Conservation (phyloP, 1,284 basidiomycete genomes). For the Moesziomyces antarcticus region DNA sequence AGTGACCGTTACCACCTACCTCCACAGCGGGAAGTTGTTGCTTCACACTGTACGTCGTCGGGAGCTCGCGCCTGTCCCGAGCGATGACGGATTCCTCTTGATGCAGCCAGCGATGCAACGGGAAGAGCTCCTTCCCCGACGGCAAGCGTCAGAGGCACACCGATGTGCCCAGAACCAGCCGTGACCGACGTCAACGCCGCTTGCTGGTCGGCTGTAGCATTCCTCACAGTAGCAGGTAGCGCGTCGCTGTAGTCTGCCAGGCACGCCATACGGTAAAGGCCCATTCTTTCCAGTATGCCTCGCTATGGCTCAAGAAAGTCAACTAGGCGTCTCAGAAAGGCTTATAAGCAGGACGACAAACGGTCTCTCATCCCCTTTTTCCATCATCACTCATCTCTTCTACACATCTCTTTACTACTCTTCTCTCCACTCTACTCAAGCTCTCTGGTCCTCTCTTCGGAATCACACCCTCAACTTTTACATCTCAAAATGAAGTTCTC, state of each 20-base stretch:
- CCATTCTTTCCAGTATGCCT: too few relatives aligned
- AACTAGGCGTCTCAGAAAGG: not conserved
- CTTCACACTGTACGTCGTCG: not conserved
- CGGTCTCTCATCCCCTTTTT: not conserved
- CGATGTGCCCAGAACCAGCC: too few relatives aligned
- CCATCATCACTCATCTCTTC: slow-evolving; percentile 4
- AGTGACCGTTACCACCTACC: too few relatives aligned
- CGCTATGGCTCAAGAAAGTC: too few relatives aligned
- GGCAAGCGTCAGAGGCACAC: not conserved
- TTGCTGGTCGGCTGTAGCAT: too few relatives aligned
- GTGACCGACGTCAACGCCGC: too few relatives aligned
- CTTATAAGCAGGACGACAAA: not conserved
- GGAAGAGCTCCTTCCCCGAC: not conserved
- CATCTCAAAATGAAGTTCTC: slow-evolving; percentile 13
- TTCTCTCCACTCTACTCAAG: slow-evolving; percentile 1
- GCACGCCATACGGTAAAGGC: not conserved
- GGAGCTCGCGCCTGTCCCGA: not conserved
- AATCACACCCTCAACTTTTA: not conserved
- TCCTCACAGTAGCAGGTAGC: too few relatives aligned
- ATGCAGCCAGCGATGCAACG: not conserved
- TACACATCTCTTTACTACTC: not conserved
- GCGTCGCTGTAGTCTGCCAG: too few relatives aligned
- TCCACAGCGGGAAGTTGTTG: too few relatives aligned
- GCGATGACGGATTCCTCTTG: not conserved
- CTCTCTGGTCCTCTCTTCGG: slow-evolving; percentile 1